phyloP scores from a whole-genome alignment of 73 alveolate genomes.

The Uronychia setigera region DNA sequence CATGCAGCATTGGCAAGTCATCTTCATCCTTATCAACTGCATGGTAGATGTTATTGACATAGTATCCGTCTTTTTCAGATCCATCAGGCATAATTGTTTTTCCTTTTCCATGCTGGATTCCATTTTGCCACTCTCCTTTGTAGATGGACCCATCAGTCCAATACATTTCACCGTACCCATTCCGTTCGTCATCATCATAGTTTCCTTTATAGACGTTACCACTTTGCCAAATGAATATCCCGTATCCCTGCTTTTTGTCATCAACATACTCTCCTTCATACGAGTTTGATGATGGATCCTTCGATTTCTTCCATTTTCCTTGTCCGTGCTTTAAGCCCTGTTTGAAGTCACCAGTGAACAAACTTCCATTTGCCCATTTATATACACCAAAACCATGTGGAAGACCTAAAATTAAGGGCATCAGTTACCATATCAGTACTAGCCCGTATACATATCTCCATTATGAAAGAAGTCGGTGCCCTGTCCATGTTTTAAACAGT shows the following conservation, averaged over 20 bases:
- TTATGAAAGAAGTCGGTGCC: conserved; percentile 61
- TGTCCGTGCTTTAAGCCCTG: conserved; percentile 66
- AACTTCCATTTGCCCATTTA: conserved; percentile 69
- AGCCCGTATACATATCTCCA: conserved; percentile 69
- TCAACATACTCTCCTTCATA: conserved; percentile 27
- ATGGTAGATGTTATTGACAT: conserved; percentile 44
- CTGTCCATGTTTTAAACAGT: conserved; percentile 67
- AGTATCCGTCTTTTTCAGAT: conserved; percentile 37
- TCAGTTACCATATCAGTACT: conserved; percentile 60
- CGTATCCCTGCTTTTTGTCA: conserved; percentile 37
- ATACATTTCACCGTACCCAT: conserved; percentile 43
- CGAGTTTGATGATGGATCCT: conserved; percentile 17
- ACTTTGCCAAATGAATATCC: conserved; percentile 30
- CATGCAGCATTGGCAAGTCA: too few relatives aligned
- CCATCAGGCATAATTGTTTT: conserved; percentile 47
- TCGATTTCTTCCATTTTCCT: conserved; percentile 65
- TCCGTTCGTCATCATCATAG: conserved; percentile 35
- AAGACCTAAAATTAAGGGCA: too few relatives aligned
- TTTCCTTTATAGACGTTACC: conserved; percentile 42
- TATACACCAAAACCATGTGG: conserved; percentile 75
- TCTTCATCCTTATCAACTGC: too few relatives aligned
- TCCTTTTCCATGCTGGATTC: conserved; percentile 46
- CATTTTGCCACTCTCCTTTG: conserved; percentile 40
- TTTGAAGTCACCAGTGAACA: conserved; percentile 57
- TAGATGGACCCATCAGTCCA: conserved; percentile 50